phyloP scores from a whole-genome alignment of 2,329 filamentous ascomycete species.

The Neofusicoccum parvum region DNA sequence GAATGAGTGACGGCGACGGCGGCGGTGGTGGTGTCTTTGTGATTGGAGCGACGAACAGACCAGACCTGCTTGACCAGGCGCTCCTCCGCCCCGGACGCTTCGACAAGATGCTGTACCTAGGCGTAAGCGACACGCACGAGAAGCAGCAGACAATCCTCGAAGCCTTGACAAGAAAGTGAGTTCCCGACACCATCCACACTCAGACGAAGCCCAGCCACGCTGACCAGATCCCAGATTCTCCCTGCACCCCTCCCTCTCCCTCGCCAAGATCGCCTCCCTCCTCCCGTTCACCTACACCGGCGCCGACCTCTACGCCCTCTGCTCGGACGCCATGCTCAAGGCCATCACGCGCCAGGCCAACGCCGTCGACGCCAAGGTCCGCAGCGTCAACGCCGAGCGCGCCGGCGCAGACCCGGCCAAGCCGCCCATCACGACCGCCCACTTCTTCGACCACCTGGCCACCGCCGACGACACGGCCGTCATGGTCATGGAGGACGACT shows the following conservation, averaged over 20 bases:
- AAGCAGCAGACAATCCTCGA: conserved; percentile 95
- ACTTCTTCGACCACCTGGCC: conserved; percentile 94
- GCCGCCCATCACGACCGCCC: conserved; percentile 73
- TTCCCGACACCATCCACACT: conserved; percentile 27
- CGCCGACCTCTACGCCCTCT: conserved; percentile 94
- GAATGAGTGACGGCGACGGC: conserved; percentile 87
- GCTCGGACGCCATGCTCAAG: conserved; percentile 98
- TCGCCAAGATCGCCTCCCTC: conserved; percentile 70
- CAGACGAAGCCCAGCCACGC: background rate
- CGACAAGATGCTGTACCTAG: conserved; percentile 97
- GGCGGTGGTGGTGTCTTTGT: conserved; percentile 89
- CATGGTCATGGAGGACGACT: conserved; percentile 87
- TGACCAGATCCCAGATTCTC: conserved; percentile 65
- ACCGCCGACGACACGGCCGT: conserved; percentile 81
- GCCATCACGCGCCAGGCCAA: conserved; percentile 90
- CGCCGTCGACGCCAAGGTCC: conserved; percentile 81
- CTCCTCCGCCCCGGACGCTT: conserved; percentile 87
- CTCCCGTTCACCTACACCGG: conserved; percentile 97
- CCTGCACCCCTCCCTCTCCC: conserved; percentile 75
- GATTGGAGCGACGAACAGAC: conserved; percentile 92
- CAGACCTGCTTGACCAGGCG: conserved; percentile 88
- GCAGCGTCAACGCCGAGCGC: conserved; percentile 61
- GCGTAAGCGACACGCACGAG: conserved; percentile 93
- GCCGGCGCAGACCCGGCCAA: conserved; percentile 13
- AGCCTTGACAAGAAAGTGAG: conserved; percentile 89